phyloP scores from a whole-genome alignment of 1,139 yeast genomes.

The Blastobotrys elegans region DNA sequence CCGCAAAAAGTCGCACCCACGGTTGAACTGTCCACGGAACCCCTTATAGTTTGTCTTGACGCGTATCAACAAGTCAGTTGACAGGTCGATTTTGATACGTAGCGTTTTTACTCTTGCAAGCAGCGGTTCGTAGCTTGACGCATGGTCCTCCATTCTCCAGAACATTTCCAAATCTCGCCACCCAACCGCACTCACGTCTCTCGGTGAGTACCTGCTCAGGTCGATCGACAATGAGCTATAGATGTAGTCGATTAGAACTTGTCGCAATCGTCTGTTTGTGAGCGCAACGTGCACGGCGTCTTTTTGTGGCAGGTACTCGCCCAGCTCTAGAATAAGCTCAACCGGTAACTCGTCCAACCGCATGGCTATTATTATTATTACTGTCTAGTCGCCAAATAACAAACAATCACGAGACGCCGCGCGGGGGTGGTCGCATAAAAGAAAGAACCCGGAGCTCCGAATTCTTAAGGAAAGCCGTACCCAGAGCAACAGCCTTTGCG shows the following conservation, averaged over 20 bases:
- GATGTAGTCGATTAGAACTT: not conserved
- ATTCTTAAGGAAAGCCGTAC: no score
- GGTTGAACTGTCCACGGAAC: not conserved
- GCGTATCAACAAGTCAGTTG: not conserved
- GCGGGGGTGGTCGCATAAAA: no score
- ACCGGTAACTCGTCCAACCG: not conserved
- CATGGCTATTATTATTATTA: no score
- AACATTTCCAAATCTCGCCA: not conserved
- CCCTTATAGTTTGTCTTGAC: not conserved
- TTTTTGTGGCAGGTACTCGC: not conserved
- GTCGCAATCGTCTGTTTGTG: not conserved
- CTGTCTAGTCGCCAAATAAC: no score
- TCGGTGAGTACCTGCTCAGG: not conserved
- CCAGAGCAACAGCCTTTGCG: no score
- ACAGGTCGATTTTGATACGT: not conserved
- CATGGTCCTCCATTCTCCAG: not conserved
- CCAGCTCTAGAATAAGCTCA: not conserved
- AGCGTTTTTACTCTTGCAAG: not conserved
- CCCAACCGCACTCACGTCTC: not conserved
- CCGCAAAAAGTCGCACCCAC: not conserved
- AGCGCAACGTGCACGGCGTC: not conserved
- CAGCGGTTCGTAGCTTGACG: not conserved
- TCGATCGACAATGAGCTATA: not conserved
- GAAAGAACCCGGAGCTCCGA: no score
- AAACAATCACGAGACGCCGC: no score